Percentiles rank a stretch among this genome's conserved stretches.
Conservation (phyloP, 371 early-diverging fungal genomes). For the Mucor saturninus region DNA sequence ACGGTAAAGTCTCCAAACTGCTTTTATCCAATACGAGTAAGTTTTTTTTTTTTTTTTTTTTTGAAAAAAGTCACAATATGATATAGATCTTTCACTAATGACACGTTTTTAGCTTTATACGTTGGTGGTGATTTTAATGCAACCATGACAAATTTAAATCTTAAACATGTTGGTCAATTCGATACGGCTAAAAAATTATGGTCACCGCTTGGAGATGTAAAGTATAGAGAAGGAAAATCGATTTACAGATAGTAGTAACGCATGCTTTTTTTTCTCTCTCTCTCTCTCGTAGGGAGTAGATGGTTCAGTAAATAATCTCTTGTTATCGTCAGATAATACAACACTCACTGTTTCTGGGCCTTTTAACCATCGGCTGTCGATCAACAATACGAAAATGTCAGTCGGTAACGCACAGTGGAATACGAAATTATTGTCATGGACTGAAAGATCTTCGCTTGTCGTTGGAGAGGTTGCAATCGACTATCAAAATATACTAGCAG, state of each 20-base stretch:
- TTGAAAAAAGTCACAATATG: no score
- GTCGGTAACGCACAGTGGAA: constrained; percentile 30
- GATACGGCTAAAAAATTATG: constrained; percentile 26
- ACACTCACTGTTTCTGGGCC: constrained; percentile 37
- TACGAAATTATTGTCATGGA: constrained; percentile 29
- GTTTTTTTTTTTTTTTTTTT: neutral
- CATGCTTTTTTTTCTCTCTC: neutral
- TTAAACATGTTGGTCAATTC: constrained; percentile 23
- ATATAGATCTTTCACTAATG: neutral
- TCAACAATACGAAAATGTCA: neutral
- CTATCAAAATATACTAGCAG: constrained; percentile 17
- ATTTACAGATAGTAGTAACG: neutral
- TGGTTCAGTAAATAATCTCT: constrained; percentile 34
- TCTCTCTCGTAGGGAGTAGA: constrained; percentile 29
- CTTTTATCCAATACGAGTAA: constrained; percentile 31
- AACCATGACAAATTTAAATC: constrained; percentile 4
- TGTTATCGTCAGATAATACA: constrained; percentile 26
- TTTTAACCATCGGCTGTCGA: constrained; percentile 2
- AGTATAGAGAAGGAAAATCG: neutral
- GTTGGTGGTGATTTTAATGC: constrained; percentile 40
- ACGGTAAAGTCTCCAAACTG: constrained; percentile 31
- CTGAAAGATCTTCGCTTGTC: constrained; percentile 27
- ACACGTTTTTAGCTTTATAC: constrained; percentile 27
- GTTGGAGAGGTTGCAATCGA: constrained; percentile 25
- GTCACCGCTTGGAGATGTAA: constrained; percentile 32